A percentile compares a stretch with the other conserved stretches of the same genome.
phyloP scores from a whole-genome alignment of 768 basidiomycete genomes.

The Cantharellus anzutake region DNA sequence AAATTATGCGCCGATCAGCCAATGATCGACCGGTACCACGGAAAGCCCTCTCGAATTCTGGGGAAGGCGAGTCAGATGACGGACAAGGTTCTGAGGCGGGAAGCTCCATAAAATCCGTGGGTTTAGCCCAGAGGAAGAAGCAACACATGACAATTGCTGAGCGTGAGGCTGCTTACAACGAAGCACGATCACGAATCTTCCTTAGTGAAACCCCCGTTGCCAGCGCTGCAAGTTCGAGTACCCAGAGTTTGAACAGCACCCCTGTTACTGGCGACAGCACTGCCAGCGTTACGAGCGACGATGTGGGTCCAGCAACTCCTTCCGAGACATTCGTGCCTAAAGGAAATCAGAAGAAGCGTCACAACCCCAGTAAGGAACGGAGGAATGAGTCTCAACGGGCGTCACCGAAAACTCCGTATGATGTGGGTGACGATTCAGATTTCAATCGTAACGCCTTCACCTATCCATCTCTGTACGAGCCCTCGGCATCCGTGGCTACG shows the following conservation, averaged over 20 bases:
- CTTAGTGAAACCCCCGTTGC: slow-evolving; percentile 4
- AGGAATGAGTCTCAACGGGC: slow-evolving; percentile 29
- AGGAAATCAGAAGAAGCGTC: not conserved
- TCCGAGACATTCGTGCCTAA: slow-evolving; percentile 44
- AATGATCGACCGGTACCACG: slow-evolving; percentile 36
- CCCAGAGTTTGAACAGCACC: not conserved
- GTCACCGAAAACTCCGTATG: slow-evolving; percentile 37
- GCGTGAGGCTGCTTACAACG: slow-evolving; percentile 76
- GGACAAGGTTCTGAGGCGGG: slow-evolving; percentile 4
- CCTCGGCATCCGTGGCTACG: slow-evolving; percentile 16
- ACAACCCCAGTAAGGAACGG: slow-evolving; percentile 23
- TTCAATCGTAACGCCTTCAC: slow-evolving; percentile 23
- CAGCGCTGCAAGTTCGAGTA: slow-evolving; percentile 22
- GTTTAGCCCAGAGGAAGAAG: slow-evolving; percentile 21
- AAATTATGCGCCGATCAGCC: slow-evolving; percentile 62
- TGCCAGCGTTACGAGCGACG: slow-evolving; percentile 29
- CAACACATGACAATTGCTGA: slow-evolving; percentile 66
- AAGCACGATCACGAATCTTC: slow-evolving; percentile 73
- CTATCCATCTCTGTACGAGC: slow-evolving; percentile 54
- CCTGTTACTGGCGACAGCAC: not conserved
- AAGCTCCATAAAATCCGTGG: slow-evolving; percentile 12
- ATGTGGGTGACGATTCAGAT: slow-evolving; percentile 45
- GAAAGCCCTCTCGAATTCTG: slow-evolving; percentile 37
- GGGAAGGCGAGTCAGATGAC: slow-evolving; percentile 28
- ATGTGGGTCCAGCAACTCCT: slow-evolving; percentile 47